Evolutionary conservation across 2,329 filamentous ascomycete species (phyloP).

Genomic region (Zymoseptoria ardabiliae): DNA sequence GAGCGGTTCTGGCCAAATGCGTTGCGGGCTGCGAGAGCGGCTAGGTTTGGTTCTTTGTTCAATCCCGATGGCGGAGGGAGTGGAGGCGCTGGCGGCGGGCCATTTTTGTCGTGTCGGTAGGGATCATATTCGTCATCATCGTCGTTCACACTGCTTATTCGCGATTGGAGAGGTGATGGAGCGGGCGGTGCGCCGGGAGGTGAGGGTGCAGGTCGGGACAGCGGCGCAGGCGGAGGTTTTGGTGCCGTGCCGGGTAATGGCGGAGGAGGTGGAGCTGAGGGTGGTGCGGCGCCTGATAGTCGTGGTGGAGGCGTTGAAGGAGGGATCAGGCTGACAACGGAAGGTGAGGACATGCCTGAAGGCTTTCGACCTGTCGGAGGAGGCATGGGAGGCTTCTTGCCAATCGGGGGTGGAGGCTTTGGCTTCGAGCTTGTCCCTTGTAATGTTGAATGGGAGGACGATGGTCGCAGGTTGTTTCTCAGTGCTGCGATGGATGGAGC

Average conservation of each 20-base stretch:
- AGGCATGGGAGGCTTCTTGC: slow-evolving; percentile 62
- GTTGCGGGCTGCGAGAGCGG: slow-evolving; percentile 52
- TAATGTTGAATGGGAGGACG: slow-evolving; percentile 52
- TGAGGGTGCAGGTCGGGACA: slow-evolving; percentile 12
- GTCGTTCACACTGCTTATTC: slow-evolving; percentile 10
- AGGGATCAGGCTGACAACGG: slow-evolving; percentile 26
- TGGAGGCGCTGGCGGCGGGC: slow-evolving; percentile 53
- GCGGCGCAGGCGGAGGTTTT: slow-evolving; percentile 10
- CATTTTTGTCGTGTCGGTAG: slow-evolving; percentile 23
- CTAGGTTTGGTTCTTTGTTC: slow-evolving; percentile 40
- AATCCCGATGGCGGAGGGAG: slow-evolving; percentile 33
- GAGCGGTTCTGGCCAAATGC: slow-evolving; percentile 41
- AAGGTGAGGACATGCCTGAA: slow-evolving; percentile 38
- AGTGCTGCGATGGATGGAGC: slow-evolving; percentile 40
- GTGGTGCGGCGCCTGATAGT: slow-evolving; percentile 56
- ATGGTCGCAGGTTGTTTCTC: slow-evolving; percentile 46
- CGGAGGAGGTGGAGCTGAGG: slow-evolving; percentile 44
- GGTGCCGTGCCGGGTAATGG: slow-evolving; percentile 26
- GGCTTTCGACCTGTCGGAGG: slow-evolving; percentile 52
- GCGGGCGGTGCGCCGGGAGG: slow-evolving; percentile 43
- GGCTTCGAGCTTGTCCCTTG: slow-evolving; percentile 47
- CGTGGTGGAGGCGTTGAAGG: slow-evolving; percentile 30
- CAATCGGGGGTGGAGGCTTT: slow-evolving; percentile 66
- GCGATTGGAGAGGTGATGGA: slow-evolving; percentile 36
- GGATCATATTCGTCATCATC: slow-evolving; percentile 19